Conservation (phyloP, 176 grass and related monocot genomes). For the Panicum miliaceum region DNA sequence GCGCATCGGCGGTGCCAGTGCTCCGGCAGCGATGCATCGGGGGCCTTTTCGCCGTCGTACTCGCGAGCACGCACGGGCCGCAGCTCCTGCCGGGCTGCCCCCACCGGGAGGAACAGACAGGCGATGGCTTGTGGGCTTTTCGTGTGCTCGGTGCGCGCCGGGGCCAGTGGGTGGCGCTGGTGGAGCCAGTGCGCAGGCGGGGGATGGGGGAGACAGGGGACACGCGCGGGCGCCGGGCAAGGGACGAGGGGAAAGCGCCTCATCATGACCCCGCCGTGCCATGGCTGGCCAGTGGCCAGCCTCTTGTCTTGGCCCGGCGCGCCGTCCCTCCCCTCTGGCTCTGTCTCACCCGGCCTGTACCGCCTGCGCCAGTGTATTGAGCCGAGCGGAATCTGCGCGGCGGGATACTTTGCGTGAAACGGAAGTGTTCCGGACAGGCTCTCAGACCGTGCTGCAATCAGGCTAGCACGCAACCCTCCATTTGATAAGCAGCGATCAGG, state of each 20-base stretch:
- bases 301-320: conserved; percentile 16
- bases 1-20: not conserved
- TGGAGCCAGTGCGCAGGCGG: not conserved
- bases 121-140: not conserved
- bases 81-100: conserved; percentile 18
- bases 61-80: not conserved
- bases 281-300: not conserved
- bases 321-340: not conserved
- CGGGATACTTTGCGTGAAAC: not conserved
- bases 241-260: conserved; percentile 14
- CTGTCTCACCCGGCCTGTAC: not conserved
- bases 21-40: not conserved
- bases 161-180: not conserved
- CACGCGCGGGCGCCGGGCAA: conserved; percentile 32
- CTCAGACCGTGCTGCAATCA: too few species aligned
- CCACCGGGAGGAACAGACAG: conserved; percentile 44
- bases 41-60: conserved; percentile 30
- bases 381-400: not conserved
- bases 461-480: too few species aligned
- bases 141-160: conserved; percentile 17
- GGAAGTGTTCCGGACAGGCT: not conserved
- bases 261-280: conserved; percentile 35
- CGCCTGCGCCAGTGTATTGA: too few species aligned
- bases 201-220: conserved; percentile 14
- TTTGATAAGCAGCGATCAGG: too few species aligned